These are phyloP conservation scores for Aspergillus sp. DNA, from an alignment of 2,329 filamentous ascomycete species.

Conservation along the genomic window DNA sequence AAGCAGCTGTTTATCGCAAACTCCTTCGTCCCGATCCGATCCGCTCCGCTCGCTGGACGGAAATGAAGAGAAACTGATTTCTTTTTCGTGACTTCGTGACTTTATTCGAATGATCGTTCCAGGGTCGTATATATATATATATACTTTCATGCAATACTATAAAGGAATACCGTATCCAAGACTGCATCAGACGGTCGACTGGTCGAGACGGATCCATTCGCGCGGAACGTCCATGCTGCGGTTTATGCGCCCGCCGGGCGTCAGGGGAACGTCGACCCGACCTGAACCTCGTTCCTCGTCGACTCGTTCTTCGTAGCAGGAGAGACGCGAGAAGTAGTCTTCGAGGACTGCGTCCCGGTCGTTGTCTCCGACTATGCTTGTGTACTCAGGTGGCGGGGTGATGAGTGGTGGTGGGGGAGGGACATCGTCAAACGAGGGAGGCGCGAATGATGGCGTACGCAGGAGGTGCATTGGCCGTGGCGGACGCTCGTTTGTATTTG, in stretches of 20 bases:
- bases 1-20: constrained; percentile 4
- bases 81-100: constrained; percentile 10
- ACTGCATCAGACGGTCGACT: constrained; percentile 20
- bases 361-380: constrained; percentile 69
- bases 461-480: constrained; percentile 79
- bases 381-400: constrained; percentile 84
- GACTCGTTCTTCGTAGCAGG: constrained; percentile 63
- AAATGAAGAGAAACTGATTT: not conserved
- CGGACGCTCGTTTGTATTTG: constrained; percentile 18
- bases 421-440: constrained; percentile 82
- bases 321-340: constrained; percentile 82
- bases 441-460: constrained; percentile 81
- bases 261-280: constrained; percentile 59
- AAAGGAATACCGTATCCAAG: too few relatives aligned
- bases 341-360: constrained; percentile 69
- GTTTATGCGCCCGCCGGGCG: constrained; percentile 62
- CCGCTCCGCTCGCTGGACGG: not conserved
- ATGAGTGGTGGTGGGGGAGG: constrained; percentile 70
- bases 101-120: not conserved
- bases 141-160: not conserved
- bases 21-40: constrained; percentile 9
- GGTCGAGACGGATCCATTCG: constrained; percentile 50
- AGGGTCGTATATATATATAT: constrained; percentile 3
- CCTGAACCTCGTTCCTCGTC: constrained; percentile 50
- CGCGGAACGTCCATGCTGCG: constrained; percentile 65